These are phyloP conservation scores for Botryotinia calthae DNA, from an alignment of 2,329 filamentous ascomycete species.

Conservation along the genomic window DNA sequence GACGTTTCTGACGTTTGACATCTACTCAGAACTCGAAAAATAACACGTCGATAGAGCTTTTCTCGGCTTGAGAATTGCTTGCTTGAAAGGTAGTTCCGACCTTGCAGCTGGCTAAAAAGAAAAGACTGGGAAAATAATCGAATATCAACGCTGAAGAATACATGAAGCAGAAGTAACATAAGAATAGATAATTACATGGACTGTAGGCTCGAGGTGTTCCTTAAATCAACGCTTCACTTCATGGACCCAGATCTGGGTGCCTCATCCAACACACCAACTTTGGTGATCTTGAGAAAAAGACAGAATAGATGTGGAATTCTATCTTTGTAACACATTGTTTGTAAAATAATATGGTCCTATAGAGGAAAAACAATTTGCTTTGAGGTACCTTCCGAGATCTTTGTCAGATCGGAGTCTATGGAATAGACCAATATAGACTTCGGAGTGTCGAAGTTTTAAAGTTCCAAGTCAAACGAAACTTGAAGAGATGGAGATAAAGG, in stretches of 20 bases:
- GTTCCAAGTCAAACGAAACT: neutral
- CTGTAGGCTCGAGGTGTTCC: no score
- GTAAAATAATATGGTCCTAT: neutral
- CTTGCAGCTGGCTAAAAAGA: neutral
- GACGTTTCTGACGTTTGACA: neutral
- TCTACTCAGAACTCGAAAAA: neutral
- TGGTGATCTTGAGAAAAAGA: neutral
- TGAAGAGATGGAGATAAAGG: neutral
- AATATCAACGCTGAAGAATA: neutral
- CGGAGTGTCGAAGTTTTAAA: neutral
- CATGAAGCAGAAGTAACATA: neutral
- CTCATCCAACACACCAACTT: neutral
- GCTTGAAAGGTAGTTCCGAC: neutral
- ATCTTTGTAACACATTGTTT: neutral
- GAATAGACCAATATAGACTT: neutral
- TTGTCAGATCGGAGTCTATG: neutral
- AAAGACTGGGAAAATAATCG: neutral
- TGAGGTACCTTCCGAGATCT: no score
- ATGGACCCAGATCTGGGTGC: neutral
- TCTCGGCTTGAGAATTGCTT: neutral
- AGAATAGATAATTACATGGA: neutral
- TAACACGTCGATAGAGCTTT: neutral
- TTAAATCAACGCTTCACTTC: neutral
- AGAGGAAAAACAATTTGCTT: fast-evolving
- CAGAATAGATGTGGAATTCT: no score